Evolutionary conservation across 139 green algal species (phyloP).

Genomic region (Tetratostichococcus sp.): DNA sequence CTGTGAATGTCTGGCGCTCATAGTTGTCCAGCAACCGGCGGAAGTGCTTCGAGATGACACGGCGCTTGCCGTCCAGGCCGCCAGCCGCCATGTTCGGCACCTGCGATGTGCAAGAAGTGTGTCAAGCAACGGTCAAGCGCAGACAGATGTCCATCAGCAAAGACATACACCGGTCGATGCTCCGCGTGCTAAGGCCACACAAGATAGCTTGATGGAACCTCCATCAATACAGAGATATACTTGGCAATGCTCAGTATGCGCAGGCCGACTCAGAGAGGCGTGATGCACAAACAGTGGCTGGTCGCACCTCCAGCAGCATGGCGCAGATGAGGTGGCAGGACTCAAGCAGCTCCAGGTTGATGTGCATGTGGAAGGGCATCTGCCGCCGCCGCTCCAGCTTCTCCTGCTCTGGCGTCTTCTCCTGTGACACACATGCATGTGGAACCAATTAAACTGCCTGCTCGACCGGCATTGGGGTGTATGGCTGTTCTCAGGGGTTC

Average conservation of each 20-base stretch:
- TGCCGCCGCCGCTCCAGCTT: slow-evolving; percentile 87
- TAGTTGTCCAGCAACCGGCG: slow-evolving; percentile 92
- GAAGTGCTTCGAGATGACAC: slow-evolving; percentile 79
- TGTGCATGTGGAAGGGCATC: slow-evolving; percentile 99
- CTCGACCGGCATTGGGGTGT: too few species aligned
- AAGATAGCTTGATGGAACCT: too few species aligned
- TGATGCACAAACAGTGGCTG: too few species aligned
- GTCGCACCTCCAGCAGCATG: slow-evolving; percentile 87
- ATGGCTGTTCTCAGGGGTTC: too few species aligned
- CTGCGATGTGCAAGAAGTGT: slow-evolving; percentile 11
- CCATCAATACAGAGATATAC: too few species aligned
- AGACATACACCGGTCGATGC: too few species aligned
- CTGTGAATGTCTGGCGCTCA: slow-evolving; percentile 84
- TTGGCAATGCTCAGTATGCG: too few species aligned
- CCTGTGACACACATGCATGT: slow-evolving; percentile 24
- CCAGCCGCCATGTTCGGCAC: slow-evolving; percentile 76
- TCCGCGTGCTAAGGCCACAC: too few species aligned
- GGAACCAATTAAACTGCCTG: background rate
- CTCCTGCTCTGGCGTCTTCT: slow-evolving; percentile 93
- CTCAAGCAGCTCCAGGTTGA: slow-evolving; percentile 98
- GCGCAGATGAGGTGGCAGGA: slow-evolving; percentile 83
- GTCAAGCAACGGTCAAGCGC: too few species aligned
- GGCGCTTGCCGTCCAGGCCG: slow-evolving; percentile 56
- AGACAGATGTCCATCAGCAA: too few species aligned
- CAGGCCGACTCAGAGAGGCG: too few species aligned